These are phyloP conservation scores for Caryocar brasiliense DNA, from an alignment of 441 rosid genomes.

Conservation along the genomic window DNA sequence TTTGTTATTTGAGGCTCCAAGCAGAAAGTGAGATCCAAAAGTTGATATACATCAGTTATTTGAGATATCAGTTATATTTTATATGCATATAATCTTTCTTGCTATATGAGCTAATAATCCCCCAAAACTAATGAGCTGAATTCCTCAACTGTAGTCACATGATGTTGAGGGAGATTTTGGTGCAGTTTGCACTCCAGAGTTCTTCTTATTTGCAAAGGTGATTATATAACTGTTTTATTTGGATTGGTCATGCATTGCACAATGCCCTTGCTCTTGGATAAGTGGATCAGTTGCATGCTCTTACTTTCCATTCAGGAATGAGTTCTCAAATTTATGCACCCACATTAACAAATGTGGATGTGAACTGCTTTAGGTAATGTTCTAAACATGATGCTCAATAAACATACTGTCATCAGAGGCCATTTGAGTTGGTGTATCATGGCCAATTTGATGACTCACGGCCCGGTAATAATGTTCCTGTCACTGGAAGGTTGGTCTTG, in stretches of 20 bases:
- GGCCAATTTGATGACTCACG: constrained; percentile 91
- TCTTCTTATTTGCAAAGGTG: constrained; percentile 79
- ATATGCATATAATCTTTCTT: no score
- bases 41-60: no score
- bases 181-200: constrained; percentile 86
- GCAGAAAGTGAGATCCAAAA: no score
- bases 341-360: no score
- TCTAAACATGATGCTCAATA: constrained; percentile 1
- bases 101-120: no score
- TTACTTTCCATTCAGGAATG: no score
- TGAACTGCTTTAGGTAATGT: not conserved
- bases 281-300: not conserved
- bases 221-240: not conserved
- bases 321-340: no score
- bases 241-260: not conserved
- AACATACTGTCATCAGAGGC: constrained; percentile 38
- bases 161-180: constrained; percentile 67
- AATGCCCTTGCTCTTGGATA: not conserved
- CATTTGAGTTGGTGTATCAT: constrained; percentile 82
- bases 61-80: no score
- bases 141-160: constrained; percentile 47
- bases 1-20: no score
- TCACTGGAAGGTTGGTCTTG: constrained; percentile 60
- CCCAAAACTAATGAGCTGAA: no score
- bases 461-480: constrained; percentile 52